A percentile compares a stretch with the other conserved stretches of the same genome.
phyloP scores from a whole-genome alignment of 140 eudicot species.

The Oenanthe javanica region DNA sequence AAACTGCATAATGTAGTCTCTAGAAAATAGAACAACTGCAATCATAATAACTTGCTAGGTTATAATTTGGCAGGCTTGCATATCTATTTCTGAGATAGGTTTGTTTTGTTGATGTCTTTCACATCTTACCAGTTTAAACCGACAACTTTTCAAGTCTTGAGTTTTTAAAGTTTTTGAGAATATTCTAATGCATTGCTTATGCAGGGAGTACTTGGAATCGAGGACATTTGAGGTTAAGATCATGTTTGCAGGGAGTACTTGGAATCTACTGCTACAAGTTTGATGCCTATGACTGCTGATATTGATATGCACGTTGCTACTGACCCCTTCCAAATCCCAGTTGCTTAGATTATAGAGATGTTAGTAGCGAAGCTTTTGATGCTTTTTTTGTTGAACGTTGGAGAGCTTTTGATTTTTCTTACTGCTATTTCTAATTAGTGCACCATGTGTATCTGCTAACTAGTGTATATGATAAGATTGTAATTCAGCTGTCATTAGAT shows the following conservation, averaged over 20 bases:
- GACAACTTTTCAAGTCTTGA: background rate
- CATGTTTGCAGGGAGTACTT: slow-evolving; percentile 27
- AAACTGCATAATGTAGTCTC: background rate
- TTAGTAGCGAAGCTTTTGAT: background rate
- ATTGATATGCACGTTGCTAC: slow-evolving; percentile 12
- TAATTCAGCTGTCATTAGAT: no score
- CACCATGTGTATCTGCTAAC: no score
- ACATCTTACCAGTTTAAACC: background rate
- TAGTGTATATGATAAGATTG: no score
- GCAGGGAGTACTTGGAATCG: slow-evolving; percentile 46
- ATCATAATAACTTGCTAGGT: background rate
- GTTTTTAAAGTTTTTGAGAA: background rate
- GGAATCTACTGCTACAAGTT: no score
- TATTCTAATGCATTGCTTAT: background rate
- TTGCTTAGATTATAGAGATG: background rate
- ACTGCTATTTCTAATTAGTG: background rate
- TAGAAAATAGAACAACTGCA: background rate
- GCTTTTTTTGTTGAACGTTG: background rate
- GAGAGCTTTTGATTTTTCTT: background rate
- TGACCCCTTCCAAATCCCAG: background rate
- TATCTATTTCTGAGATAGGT: background rate
- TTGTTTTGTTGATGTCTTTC: background rate
- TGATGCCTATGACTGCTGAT: slow-evolving; percentile 24
- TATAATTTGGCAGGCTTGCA: background rate
- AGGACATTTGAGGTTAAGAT: slow-evolving; percentile 19